Conservation (phyloP, 257 asterid genomes). For the Scutellaria galericulata region DNA sequence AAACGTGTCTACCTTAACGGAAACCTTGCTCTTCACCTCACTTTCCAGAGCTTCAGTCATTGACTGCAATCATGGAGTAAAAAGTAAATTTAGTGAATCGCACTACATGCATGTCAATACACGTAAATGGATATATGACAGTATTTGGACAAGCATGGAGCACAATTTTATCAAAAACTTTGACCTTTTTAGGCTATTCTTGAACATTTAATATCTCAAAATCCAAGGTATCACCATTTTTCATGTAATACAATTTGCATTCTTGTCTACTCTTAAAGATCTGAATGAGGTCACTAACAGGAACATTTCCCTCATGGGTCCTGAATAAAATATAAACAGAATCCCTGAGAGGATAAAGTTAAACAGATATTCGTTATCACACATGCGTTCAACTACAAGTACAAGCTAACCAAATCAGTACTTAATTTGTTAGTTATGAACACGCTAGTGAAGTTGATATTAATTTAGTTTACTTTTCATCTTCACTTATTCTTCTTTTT, state of each 20-base stretch:
- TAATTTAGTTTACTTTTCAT: background rate
- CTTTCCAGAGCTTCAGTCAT: conserved; percentile 83
- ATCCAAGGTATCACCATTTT: background rate
- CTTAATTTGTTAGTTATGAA: background rate
- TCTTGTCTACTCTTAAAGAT: background rate
- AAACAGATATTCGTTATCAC: background rate
- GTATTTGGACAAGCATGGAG: background rate
- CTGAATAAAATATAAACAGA: background rate
- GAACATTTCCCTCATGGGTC: background rate
- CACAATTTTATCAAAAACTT: background rate
- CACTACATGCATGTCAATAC: background rate
- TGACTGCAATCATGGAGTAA: conserved; percentile 54
- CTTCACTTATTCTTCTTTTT: no score
- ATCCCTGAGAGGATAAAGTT: background rate
- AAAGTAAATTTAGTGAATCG: background rate
- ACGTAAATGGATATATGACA: no score
- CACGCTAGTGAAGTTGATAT: background rate
- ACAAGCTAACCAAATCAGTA: conserved; percentile 4
- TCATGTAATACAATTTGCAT: background rate
- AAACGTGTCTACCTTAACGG: conserved; percentile 59
- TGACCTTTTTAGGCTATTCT: background rate
- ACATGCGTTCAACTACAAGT: background rate
- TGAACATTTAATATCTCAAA: background rate
- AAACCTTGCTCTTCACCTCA: conserved; percentile 80
- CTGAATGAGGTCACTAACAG: background rate